These are phyloP conservation scores for Rhazya stricta DNA, from an alignment of 257 asterid genomes.

Conservation along the genomic window DNA sequence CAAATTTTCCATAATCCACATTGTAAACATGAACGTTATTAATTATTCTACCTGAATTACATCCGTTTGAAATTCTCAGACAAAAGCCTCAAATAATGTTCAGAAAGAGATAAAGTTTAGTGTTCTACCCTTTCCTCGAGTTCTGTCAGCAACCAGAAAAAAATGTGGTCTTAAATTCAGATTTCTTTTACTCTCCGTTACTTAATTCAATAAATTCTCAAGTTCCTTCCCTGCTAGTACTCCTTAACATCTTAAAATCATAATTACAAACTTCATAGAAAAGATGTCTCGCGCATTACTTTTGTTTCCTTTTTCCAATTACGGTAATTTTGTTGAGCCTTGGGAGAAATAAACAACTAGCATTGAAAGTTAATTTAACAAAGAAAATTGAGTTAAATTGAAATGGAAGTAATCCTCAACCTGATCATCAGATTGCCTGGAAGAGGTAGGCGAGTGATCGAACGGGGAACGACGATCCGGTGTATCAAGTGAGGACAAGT, in stretches of 20 bases:
- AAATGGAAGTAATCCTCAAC: slow-evolving; percentile 24
- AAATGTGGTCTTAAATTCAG: background rate
- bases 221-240: background rate
- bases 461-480: slow-evolving; percentile 39
- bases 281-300: background rate
- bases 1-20: background rate
- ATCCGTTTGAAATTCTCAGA: background rate
- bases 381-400: background rate
- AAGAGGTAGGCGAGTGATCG: slow-evolving; percentile 28
- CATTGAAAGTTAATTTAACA: background rate
- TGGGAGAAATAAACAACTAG: background rate
- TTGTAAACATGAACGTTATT: background rate
- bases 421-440: slow-evolving; percentile 54
- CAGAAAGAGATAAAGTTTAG: background rate
- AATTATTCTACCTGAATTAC: background rate
- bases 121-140: background rate
- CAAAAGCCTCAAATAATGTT: background rate
- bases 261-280: background rate
- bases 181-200: background rate
- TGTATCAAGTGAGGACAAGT: slow-evolving; percentile 24
- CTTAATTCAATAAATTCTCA: background rate
- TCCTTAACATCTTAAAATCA: background rate
- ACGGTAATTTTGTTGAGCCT: background rate
- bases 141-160: background rate
- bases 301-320: background rate